These are phyloP conservation scores for Quercus variabilis DNA, from an alignment of 306 rosid species.

Conservation along the genomic window DNA sequence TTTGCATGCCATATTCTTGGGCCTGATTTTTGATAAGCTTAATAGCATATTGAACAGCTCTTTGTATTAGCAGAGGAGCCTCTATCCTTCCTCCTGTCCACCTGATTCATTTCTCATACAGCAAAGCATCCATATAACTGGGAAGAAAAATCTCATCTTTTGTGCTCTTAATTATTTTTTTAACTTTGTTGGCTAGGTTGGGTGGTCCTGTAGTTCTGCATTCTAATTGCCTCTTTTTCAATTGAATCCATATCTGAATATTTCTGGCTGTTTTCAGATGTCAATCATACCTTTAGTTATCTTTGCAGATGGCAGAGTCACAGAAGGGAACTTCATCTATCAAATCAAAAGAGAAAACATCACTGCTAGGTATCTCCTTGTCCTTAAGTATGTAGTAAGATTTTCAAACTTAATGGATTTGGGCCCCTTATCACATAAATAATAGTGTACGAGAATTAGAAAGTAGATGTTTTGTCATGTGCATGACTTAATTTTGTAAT, in stretches of 20 bases:
- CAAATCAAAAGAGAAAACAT: slow-evolving; percentile 44
- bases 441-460: too few species aligned
- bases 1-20: too few species aligned
- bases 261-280: slow-evolving; percentile 22
- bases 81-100: too few species aligned
- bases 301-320: slow-evolving; percentile 58
- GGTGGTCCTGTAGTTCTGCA: neutral
- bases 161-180: neutral
- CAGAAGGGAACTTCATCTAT: slow-evolving; percentile 49
- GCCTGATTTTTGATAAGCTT: too few species aligned
- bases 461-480: too few species aligned
- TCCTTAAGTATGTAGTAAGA: neutral
- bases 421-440: neutral
- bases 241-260: slow-evolving; percentile 12
- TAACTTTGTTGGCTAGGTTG: slow-evolving; percentile 3
- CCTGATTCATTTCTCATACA: too few species aligned
- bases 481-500: neutral
- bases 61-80: too few species aligned
- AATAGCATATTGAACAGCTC: too few species aligned
- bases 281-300: slow-evolving; percentile 12
- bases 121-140: too few species aligned
- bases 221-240: slow-evolving; percentile 4
- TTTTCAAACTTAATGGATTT: slow-evolving; percentile 15
- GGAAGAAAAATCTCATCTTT: neutral
- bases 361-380: slow-evolving; percentile 51